Evolutionary conservation across 2,329 filamentous ascomycete species (phyloP).

Genomic region (Alternaria infectoria): DNA sequence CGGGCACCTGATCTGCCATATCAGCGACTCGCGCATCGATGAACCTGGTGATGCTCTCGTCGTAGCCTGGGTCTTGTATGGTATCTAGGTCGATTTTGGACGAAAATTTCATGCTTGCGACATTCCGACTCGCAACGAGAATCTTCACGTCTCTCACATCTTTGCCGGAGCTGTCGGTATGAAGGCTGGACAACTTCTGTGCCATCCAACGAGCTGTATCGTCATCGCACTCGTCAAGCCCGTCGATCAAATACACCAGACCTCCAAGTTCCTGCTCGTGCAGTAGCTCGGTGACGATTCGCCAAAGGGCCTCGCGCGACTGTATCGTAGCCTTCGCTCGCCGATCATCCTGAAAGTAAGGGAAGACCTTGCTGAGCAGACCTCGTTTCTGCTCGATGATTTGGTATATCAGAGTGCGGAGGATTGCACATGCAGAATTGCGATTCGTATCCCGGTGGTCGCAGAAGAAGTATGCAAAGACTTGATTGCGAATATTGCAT

Average conservation of each 20-base stretch:
- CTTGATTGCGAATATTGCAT: background rate
- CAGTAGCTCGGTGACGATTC: background rate
- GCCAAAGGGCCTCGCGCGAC: background rate
- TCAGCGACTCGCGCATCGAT: background rate
- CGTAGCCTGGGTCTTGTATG: background rate
- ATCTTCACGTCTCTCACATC: background rate
- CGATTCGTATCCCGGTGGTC: background rate
- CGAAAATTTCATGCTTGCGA: background rate
- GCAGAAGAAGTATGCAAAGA: background rate
- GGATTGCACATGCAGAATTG: background rate
- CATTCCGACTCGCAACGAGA: background rate
- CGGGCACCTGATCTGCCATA: background rate
- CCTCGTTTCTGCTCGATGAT: background rate
- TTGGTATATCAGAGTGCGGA: background rate
- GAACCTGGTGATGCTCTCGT: background rate
- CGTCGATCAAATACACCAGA: background rate
- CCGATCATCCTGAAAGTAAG: background rate
- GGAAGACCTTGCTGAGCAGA: background rate
- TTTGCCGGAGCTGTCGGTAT: background rate
- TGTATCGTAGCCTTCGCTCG: background rate
- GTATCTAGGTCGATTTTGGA: background rate
- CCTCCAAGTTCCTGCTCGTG: background rate
- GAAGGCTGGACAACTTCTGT: background rate
- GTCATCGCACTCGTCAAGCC: background rate
- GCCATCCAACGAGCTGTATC: background rate